These are phyloP conservation scores for Eucalyptus virginea DNA, from an alignment of 345 rosid species.

Conservation along the genomic window DNA sequence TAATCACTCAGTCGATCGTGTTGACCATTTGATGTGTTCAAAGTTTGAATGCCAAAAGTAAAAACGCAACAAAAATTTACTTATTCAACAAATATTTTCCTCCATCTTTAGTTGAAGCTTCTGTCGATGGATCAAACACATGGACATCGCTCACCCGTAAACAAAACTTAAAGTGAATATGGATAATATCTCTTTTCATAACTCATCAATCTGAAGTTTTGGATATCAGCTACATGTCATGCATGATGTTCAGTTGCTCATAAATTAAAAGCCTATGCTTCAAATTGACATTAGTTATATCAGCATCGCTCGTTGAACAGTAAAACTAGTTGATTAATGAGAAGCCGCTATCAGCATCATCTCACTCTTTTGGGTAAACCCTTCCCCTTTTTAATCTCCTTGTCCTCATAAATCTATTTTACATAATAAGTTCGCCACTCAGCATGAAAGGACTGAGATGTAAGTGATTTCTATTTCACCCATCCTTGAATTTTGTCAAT, in stretches of 20 bases:
- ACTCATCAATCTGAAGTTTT: neutral
- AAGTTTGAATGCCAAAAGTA: neutral
- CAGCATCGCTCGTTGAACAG: neutral
- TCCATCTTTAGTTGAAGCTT: too few relatives aligned
- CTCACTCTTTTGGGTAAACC: neutral
- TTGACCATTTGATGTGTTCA: neutral
- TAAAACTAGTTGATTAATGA: neutral
- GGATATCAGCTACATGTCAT: neutral
- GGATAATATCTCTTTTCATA: neutral
- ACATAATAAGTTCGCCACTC: neutral
- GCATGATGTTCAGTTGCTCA: neutral
- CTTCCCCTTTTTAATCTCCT: neutral
- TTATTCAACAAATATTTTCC: neutral
- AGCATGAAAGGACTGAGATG: neutral
- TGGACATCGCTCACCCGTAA: neutral
- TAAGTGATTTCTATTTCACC: neutral
- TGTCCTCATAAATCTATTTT: neutral
- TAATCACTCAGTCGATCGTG: neutral
- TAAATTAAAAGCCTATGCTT: neutral
- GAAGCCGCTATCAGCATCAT: neutral
- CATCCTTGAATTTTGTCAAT: neutral
- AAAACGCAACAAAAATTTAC: neutral
- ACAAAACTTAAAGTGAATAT: neutral
- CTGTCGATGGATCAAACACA: neutral
- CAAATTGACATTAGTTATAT: neutral